A percentile compares a stretch with the other conserved stretches of the same genome.
Evolutionary conservation across 177 flowering plant species (phyloP).

Genomic region (Telopea speciosissima): DNA sequence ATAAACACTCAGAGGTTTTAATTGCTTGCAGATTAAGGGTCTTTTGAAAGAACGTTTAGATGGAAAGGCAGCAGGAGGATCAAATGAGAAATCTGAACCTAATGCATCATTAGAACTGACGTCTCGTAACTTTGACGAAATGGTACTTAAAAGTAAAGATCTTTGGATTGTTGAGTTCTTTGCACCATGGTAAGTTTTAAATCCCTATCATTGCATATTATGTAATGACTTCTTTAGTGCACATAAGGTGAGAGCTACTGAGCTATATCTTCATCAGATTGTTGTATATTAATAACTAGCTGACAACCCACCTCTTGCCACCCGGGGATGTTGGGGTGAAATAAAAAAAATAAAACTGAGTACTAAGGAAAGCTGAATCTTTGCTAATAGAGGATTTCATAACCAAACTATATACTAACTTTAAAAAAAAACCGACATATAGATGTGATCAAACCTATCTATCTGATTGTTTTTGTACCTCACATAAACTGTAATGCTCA

Average conservation of each 20-base stretch:
- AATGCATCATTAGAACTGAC: slow-evolving; percentile 73
- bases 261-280: neutral
- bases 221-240: neutral
- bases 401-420: neutral
- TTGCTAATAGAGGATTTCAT: too few relatives aligned
- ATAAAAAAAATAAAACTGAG: neutral
- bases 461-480: too few relatives aligned
- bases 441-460: too few relatives aligned
- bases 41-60: slow-evolving; percentile 62
- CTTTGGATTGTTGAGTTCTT: slow-evolving; percentile 97
- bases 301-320: too few relatives aligned
- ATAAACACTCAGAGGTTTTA: neutral
- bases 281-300: neutral
- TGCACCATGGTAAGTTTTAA: slow-evolving; percentile 75
- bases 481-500: too few relatives aligned
- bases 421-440: too few relatives aligned
- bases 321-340: neutral
- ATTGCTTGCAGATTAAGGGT: slow-evolving; percentile 47
- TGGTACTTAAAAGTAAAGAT: slow-evolving; percentile 84
- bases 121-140: slow-evolving; percentile 71
- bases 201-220: neutral
- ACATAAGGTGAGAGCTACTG: neutral
- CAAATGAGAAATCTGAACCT: slow-evolving; percentile 64
- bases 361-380: neutral
- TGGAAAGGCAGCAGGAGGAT: slow-evolving; percentile 73